These are phyloP conservation scores for Sporothrix curviconia DNA, from an alignment of 2,329 filamentous ascomycete species.

Conservation along the genomic window DNA sequence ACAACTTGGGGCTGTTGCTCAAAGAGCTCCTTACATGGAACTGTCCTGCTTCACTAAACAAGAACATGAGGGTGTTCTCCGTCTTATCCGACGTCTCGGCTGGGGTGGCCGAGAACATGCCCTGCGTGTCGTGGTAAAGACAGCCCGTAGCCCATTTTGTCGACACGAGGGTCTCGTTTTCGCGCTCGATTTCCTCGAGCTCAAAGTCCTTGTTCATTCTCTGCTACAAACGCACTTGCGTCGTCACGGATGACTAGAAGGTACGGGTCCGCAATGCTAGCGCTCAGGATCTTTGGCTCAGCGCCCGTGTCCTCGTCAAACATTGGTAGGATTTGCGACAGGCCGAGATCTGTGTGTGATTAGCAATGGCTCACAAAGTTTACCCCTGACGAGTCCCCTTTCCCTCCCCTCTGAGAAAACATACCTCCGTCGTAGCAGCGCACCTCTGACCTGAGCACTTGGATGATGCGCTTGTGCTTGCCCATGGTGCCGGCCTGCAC, in stretches of 20 bases:
- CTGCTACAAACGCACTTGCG: slow-evolving; percentile 68
- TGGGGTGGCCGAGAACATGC: slow-evolving; percentile 43
- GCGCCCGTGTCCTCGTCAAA: slow-evolving; percentile 82
- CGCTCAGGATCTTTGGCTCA: slow-evolving; percentile 70
- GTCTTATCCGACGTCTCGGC: too few relatives aligned
- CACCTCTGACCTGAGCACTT: slow-evolving; percentile 80
- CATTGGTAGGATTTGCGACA: slow-evolving; percentile 89
- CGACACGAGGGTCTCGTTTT: slow-evolving; percentile 47
- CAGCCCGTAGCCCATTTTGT: slow-evolving; percentile 79
- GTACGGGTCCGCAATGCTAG: slow-evolving; percentile 82
- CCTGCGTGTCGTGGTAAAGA: slow-evolving; percentile 64
- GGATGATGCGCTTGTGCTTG: slow-evolving; percentile 73
- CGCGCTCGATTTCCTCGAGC: slow-evolving; percentile 70
- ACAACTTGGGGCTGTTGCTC: too few relatives aligned
- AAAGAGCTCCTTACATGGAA: slow-evolving; percentile 54
- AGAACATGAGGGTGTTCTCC: slow-evolving; percentile 62
- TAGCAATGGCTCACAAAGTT: too few relatives aligned
- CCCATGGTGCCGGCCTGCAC: slow-evolving; percentile 79
- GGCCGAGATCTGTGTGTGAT: slow-evolving; percentile 64
- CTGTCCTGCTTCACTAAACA: slow-evolving; percentile 68
- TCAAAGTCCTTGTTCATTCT: slow-evolving; percentile 77
- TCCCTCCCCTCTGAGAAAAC: too few relatives aligned
- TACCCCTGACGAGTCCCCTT: too few relatives aligned
- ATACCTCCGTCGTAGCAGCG: slow-evolving; percentile 84
- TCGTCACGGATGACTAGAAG: slow-evolving; percentile 79